These are phyloP conservation scores for Pichia paraexigua DNA, from an alignment of 805 yeast genomes.

Conservation along the genomic window DNA sequence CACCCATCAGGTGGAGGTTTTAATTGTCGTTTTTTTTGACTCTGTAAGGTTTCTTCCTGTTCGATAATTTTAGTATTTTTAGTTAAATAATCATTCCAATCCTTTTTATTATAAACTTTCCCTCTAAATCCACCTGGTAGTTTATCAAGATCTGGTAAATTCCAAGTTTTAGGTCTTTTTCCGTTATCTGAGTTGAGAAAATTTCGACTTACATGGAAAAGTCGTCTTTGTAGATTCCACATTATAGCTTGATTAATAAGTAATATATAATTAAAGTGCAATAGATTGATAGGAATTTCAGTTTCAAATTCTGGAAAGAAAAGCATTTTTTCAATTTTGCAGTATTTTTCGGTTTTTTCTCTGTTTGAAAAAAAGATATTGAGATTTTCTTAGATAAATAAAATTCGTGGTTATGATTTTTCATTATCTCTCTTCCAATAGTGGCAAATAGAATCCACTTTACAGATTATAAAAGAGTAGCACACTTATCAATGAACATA, in stretches of 20 bases:
- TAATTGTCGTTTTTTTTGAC: slow-evolving; percentile 10
- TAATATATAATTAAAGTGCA: too few species aligned
- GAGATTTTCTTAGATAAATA: too few species aligned
- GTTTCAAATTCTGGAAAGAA: not conserved
- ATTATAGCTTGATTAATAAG: too few species aligned
- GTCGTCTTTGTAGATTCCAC: not conserved
- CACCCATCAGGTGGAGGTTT: slow-evolving; percentile 36
- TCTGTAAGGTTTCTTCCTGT: slow-evolving; percentile 10
- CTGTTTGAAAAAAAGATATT: too few species aligned
- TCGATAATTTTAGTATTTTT: slow-evolving; percentile 16
- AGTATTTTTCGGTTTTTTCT: not conserved
- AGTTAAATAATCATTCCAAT: slow-evolving; percentile 20
- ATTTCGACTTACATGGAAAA: not conserved
- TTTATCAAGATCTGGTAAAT: slow-evolving; percentile 27
- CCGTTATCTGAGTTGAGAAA: not conserved
- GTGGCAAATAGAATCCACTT: not conserved
- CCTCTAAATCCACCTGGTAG: slow-evolving; percentile 30
- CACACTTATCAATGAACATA: slow-evolving; percentile 51
- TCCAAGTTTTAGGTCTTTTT: slow-evolving; percentile 26
- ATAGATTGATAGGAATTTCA: too few species aligned
- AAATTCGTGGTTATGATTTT: too few species aligned
- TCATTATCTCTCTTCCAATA: too few species aligned
- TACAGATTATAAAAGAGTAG: not conserved
- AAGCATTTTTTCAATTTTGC: too few species aligned
- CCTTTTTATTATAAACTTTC: slow-evolving; percentile 25